Evolutionary conservation across 2,329 filamentous ascomycete genomes (phyloP).

Genomic region (Aspergillus nomiae): DNA sequence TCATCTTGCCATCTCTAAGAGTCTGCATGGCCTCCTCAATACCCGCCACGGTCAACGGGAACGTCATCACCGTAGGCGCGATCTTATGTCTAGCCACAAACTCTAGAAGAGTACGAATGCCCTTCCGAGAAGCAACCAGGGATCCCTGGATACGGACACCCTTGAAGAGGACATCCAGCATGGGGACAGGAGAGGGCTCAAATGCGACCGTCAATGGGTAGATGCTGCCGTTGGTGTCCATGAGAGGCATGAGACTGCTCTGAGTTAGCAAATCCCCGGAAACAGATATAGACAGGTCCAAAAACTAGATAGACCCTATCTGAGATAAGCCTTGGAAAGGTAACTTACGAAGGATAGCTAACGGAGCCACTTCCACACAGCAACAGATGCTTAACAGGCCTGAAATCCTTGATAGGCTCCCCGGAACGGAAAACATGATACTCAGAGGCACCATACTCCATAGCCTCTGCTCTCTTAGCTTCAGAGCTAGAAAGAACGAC

Average conservation of each 20-base stretch:
- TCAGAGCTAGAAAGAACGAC: constrained; percentile 26
- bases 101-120: constrained; percentile 64
- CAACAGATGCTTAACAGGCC: constrained; percentile 20
- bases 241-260: constrained; percentile 22
- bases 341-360: constrained; percentile 17
- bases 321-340: neutral
- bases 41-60: constrained; percentile 55
- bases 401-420: constrained; percentile 6
- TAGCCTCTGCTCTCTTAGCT: constrained; percentile 22
- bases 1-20: constrained; percentile 48
- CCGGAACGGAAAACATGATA: constrained; percentile 50
- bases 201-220: constrained; percentile 30
- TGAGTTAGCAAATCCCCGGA: neutral
- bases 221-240: constrained; percentile 29
- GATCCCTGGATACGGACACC: constrained; percentile 64
- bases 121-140: constrained; percentile 62
- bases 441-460: constrained; percentile 59
- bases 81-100: constrained; percentile 64
- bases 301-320: neutral
- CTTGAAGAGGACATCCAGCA: constrained; percentile 53
- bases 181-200: constrained; percentile 23
- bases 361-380: constrained; percentile 14
- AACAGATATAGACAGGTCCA: neutral
- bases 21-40: constrained; percentile 51
- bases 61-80: constrained; percentile 65